Conservation (phyloP, 306 rosid genomes). For the Prunus salicina region DNA sequence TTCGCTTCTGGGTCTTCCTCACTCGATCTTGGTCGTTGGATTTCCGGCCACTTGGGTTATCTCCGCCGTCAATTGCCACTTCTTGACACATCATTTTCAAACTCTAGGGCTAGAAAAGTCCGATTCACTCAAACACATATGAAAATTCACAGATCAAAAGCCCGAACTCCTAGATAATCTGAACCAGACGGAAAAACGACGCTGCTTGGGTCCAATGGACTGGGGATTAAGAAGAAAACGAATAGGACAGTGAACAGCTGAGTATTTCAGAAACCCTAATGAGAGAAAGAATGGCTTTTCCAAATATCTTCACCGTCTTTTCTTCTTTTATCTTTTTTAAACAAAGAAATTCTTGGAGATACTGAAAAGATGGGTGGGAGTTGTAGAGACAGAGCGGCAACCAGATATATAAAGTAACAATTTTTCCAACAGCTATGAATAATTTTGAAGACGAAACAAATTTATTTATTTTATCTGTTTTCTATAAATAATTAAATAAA, state of each 20-base stretch:
- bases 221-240: background rate
- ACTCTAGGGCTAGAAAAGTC: background rate
- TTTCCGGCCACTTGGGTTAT: slow-evolving; percentile 22
- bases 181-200: background rate
- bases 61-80: slow-evolving; percentile 23
- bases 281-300: background rate
- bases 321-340: background rate
- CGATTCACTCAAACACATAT: background rate
- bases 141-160: background rate
- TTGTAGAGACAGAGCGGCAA: background rate
- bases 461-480: background rate
- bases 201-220: background rate
- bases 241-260: background rate
- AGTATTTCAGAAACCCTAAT: background rate
- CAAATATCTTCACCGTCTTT: background rate
- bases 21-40: slow-evolving; percentile 27
- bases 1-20: slow-evolving; percentile 53
- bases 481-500: background rate
- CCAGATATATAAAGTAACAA: background rate
- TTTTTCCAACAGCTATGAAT: background rate
- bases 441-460: background rate
- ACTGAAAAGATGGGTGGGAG: background rate
- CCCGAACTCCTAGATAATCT: background rate
- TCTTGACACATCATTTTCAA: slow-evolving; percentile 35
- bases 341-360: background rate